Percentiles rank a stretch among this genome's conserved stretches.
Conservation (phyloP, 2,329 filamentous ascomycete genomes). For the Penicillium rolfsii region DNA sequence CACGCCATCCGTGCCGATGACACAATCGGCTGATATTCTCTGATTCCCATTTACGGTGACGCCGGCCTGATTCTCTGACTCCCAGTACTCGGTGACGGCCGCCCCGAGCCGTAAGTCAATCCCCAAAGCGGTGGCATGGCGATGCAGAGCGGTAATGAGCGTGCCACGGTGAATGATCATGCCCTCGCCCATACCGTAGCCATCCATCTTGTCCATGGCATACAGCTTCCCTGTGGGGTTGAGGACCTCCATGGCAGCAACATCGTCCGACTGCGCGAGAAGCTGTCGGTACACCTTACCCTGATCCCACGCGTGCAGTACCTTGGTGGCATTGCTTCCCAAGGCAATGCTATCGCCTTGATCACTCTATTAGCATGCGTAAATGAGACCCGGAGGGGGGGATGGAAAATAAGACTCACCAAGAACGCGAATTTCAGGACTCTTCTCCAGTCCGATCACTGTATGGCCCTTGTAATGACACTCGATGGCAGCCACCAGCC, state of each 20-base stretch:
- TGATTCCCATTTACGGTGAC: conserved; percentile 4
- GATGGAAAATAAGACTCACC: neutral
- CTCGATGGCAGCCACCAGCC: conserved; percentile 34
- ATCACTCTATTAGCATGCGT: neutral
- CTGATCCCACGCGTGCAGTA: neutral
- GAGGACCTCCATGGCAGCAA: conserved; percentile 2
- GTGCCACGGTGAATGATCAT: conserved; percentile 9
- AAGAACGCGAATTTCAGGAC: conserved; percentile 1
- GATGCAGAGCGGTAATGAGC: neutral
- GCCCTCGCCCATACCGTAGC: conserved; percentile 7
- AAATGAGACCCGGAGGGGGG: neutral
- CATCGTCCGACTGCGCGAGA: neutral
- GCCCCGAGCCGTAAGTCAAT: conserved; percentile 10
- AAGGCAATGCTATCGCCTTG: neutral
- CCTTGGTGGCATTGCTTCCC: conserved; percentile 1
- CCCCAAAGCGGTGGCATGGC: conserved; percentile 1
- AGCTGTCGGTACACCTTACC: neutral
- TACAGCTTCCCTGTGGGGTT: conserved; percentile 6
- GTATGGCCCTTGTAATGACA: conserved; percentile 29
- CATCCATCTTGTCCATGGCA: conserved; percentile 5
- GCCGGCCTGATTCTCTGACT: conserved; percentile 7
- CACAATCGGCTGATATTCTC: conserved; percentile 10
- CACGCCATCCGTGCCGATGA: conserved; percentile 14
- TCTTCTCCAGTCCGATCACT: conserved; percentile 23
- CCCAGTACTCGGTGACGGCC: conserved; percentile 9